A percentile compares a stretch with the other conserved stretches of the same genome.
Evolutionary conservation across 805 yeast species (phyloP).

Genomic region (Pichia nakasei): DNA sequence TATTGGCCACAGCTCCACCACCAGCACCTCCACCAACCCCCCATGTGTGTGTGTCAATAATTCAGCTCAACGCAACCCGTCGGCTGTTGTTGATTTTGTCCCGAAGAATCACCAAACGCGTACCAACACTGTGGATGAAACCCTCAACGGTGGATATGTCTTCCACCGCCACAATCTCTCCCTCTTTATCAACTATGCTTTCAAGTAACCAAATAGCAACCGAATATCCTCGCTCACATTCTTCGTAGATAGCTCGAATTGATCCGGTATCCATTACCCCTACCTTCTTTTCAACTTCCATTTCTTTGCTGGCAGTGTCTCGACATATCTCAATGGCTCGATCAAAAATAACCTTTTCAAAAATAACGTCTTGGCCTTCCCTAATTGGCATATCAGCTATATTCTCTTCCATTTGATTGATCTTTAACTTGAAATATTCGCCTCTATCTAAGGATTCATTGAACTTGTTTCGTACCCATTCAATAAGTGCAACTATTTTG

Average conservation of each 20-base stretch:
- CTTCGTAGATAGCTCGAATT: constrained; percentile 23
- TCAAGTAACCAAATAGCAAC: constrained; percentile 93
- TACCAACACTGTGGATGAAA: constrained; percentile 76
- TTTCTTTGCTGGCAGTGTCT: constrained; percentile 80
- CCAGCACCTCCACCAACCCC: no score
- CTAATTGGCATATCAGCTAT: neutral
- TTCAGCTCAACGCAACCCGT: no score
- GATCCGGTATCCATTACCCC: neutral
- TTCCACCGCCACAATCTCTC: constrained; percentile 23
- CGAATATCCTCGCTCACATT: constrained; percentile 83
- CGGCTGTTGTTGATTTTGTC: no score
- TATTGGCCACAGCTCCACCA: no score
- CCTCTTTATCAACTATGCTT: neutral
- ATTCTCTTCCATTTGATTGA: constrained; percentile 40
- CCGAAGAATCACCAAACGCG: constrained; percentile 63
- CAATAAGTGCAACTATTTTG: constrained; percentile 42
- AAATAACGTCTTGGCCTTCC: constrained; percentile 34
- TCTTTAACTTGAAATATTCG: constrained; percentile 56
- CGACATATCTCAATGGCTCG: constrained; percentile 90
- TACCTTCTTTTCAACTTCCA: neutral
- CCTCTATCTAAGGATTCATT: constrained; percentile 87
- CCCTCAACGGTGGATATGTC: constrained; percentile 71
- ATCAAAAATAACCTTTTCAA: constrained; percentile 84
- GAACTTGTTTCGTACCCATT: constrained; percentile 85
- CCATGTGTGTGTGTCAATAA: no score